A percentile compares a stretch with the other conserved stretches of the same genome.
phyloP scores from a whole-genome alignment of 1,284 basidiomycete genomes.

The Sanguinoderma infundibulare region DNA sequence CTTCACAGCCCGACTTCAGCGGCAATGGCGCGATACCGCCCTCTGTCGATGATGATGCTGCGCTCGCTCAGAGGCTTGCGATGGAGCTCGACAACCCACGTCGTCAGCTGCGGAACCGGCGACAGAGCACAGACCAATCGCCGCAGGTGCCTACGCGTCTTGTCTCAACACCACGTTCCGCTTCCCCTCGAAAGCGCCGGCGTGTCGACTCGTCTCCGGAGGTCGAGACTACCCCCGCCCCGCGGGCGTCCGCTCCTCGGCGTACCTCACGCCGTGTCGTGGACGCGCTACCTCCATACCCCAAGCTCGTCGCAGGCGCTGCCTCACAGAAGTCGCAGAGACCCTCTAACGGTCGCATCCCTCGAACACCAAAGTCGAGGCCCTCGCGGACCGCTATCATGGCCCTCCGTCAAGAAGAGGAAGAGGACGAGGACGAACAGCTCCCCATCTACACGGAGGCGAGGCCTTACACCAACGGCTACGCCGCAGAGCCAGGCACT shows the following conservation, averaged over 20 bases:
- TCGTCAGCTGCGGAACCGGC: conserved; percentile 35
- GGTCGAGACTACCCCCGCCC: conserved; percentile 24
- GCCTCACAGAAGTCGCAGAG: conserved; percentile 23
- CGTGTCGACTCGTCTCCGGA: conserved; percentile 47
- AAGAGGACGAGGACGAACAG: not conserved
- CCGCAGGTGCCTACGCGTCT: conserved; percentile 26
- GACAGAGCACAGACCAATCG: conserved; percentile 31
- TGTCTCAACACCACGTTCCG: conserved; percentile 21
- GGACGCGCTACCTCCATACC: not conserved
- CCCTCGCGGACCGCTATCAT: not conserved
- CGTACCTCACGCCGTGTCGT: conserved; percentile 14
- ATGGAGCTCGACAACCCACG: conserved; percentile 41
- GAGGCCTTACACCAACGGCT: not conserved
- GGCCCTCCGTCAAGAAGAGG: not conserved
- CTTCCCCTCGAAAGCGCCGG: conserved; percentile 48
- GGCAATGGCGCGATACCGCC: conserved; percentile 9
- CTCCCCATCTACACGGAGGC: not conserved
- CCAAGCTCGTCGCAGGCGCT: conserved; percentile 7
- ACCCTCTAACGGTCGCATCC: conserved; percentile 18
- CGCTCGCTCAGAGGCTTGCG: conserved; percentile 43
- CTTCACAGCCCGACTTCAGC: conserved; percentile 4
- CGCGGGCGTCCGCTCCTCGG: conserved; percentile 15
- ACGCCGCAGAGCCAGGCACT: conserved; percentile 7
- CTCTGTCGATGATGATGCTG: conserved; percentile 40
- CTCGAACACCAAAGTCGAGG: not conserved